Evolutionary conservation across 768 basidiomycete genomes (phyloP).

Genomic region (Floccularia luteovirens): DNA sequence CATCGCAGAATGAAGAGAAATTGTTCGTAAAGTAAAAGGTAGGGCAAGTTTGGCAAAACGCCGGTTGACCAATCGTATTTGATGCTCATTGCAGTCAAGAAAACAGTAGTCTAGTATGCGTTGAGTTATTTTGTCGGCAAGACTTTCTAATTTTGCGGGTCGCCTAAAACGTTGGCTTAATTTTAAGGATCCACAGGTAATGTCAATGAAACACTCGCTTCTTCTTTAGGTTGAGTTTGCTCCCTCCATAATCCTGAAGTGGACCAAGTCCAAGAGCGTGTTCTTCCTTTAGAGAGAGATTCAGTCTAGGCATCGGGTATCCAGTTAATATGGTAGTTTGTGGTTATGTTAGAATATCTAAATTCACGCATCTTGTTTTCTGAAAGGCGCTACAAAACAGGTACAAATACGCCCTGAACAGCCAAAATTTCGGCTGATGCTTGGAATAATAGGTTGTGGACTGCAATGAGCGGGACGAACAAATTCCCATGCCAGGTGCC

Average conservation of each 20-base stretch:
- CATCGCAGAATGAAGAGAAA: constrained; percentile 9
- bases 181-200: too few relatives aligned
- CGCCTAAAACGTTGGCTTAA: background rate
- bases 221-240: background rate
- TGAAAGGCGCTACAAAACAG: background rate
- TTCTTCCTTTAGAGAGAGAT: background rate
- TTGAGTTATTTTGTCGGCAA: background rate
- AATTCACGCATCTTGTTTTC: background rate
- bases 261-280: background rate
- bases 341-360: background rate
- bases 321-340: background rate
- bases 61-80: constrained; percentile 11
- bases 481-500: constrained; percentile 50
- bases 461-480: constrained; percentile 4
- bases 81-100: background rate
- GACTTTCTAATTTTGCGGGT: background rate
- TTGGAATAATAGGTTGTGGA: background rate
- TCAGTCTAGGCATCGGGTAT: background rate
- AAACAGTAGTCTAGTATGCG: background rate
- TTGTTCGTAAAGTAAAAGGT: constrained; percentile 8
- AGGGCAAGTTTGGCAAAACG: constrained; percentile 10
- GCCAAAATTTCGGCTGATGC: background rate
- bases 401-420: background rate
- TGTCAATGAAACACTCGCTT: background rate
- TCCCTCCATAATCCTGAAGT: background rate